Conservation (phyloP, 1,139 yeast species). For the Lodderomyces elongisporus region DNA sequence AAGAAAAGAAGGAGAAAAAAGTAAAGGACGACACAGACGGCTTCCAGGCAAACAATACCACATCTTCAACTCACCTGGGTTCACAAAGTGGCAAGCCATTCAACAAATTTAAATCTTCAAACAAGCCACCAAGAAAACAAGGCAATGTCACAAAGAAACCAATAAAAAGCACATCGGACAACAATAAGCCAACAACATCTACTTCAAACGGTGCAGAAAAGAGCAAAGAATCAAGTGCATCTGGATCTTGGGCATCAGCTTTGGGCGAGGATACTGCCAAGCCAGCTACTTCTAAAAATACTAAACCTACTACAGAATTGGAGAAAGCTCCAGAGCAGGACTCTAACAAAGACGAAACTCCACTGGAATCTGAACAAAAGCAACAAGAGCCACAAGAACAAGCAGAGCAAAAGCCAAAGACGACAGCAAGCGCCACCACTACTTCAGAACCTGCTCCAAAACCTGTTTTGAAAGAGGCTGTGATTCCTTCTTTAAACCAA, state of each 20-base stretch:
- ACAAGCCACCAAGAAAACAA: constrained; percentile 10
- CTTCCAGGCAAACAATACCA: constrained; percentile 6
- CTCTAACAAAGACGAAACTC: constrained; percentile 3
- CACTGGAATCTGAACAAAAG: constrained; percentile 6
- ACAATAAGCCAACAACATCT: neutral
- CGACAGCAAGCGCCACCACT: constrained; percentile 3
- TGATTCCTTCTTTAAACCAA: constrained; percentile 28
- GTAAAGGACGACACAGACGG: constrained; percentile 22
- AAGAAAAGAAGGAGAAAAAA: constrained; percentile 40
- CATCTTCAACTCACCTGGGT: constrained; percentile 3
- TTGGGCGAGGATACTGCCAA: too few relatives aligned
- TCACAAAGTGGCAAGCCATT: constrained; percentile 3
- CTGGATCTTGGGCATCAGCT: constrained; percentile 51
- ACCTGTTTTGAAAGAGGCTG: constrained; percentile 26
- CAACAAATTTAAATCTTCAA: constrained; percentile 7
- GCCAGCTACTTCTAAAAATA: too few relatives aligned
- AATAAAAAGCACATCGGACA: constrained; percentile 1
- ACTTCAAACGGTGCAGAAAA: neutral
- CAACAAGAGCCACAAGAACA: constrained; percentile 3
- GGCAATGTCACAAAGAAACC: constrained; percentile 4
- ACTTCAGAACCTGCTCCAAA: constrained; percentile 14
- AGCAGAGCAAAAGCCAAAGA: constrained; percentile 3
- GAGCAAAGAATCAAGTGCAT: constrained; percentile 13
- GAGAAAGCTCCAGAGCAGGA: constrained; percentile 1
- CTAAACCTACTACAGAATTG: too few relatives aligned